Conservation (phyloP, 139 green algal genomes). For the Astrephomene gubernaculifera region DNA sequence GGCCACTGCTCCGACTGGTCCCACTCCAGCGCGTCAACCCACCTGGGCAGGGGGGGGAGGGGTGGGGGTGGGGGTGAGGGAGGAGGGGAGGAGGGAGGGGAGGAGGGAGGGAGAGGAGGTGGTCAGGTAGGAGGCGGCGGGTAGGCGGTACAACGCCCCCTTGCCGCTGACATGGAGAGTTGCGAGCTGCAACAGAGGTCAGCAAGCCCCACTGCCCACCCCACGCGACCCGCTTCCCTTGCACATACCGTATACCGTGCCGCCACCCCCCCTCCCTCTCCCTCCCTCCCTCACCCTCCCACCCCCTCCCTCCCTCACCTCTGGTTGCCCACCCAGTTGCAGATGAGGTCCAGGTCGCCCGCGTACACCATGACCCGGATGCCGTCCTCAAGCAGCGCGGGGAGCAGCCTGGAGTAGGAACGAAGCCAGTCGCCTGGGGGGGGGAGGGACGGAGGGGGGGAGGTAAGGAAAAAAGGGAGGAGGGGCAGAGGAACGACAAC, state of each 20-base stretch:
- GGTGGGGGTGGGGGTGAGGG: background rate
- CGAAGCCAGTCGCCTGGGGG: conserved; percentile 68
- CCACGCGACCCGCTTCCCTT: no score
- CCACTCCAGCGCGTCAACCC: conserved; percentile 81
- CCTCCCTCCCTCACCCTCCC: no score
- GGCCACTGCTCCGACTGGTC: conserved; percentile 52
- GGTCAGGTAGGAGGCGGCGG: background rate
- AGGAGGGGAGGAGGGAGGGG: background rate
- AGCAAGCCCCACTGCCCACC: no score
- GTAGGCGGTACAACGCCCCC: no score
- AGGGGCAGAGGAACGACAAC: background rate
- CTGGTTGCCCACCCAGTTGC: conserved; percentile 76
- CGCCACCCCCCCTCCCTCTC: no score
- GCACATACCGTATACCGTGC: no score
- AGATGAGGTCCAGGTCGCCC: conserved; percentile 85
- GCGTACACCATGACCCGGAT: conserved; percentile 88
- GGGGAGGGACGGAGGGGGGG: background rate
- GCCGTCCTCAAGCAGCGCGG: conserved; percentile 78
- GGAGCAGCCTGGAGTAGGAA: conserved; percentile 71
- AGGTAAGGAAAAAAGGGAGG: background rate
- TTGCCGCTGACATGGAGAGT: no score
- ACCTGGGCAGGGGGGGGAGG: conserved; percentile 46
- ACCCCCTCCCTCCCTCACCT: conserved; percentile 27
- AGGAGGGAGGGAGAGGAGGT: background rate
- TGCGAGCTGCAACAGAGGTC: no score